phyloP scores from a whole-genome alignment of 805 yeast species.

The Hagleromyces aurorensis region DNA sequence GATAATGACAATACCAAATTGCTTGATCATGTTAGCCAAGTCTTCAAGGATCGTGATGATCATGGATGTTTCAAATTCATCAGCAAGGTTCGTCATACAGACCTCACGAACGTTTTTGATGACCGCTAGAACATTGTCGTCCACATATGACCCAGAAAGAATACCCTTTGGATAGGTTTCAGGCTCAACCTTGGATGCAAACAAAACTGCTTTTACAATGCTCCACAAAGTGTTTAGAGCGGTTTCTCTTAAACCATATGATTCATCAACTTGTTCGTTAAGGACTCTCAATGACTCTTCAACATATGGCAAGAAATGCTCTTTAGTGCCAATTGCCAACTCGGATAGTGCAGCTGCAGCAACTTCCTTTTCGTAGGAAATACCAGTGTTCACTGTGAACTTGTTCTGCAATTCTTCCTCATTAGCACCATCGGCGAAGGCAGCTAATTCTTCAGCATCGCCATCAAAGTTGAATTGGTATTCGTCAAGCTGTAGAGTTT shows the following conservation, averaged over 20 bases:
- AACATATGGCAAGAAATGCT: slow-evolving; percentile 68
- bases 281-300: slow-evolving; percentile 59
- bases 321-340: slow-evolving; percentile 80
- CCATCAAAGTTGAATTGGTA: slow-evolving; percentile 55
- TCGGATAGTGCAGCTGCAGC: slow-evolving; percentile 89
- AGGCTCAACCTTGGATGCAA: slow-evolving; percentile 39
- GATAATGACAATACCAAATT: slow-evolving; percentile 62
- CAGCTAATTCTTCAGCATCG: slow-evolving; percentile 40
- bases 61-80: slow-evolving; percentile 79
- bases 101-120: slow-evolving; percentile 59
- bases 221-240: slow-evolving; percentile 80
- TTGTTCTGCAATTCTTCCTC: slow-evolving; percentile 63
- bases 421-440: slow-evolving; percentile 40
- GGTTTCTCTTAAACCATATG: slow-evolving; percentile 86
- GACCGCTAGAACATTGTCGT: slow-evolving; percentile 47
- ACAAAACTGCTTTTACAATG: slow-evolving; percentile 61
- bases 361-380: slow-evolving; percentile 91
- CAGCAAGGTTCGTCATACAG: slow-evolving; percentile 55
- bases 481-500: slow-evolving; percentile 81
- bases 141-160: slow-evolving; percentile 53
- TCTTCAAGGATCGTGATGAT: slow-evolving; percentile 72
- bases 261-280: slow-evolving; percentile 68
- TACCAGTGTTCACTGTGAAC: slow-evolving; percentile 85
- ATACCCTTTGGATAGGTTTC: slow-evolving; percentile 55
- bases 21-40: slow-evolving; percentile 56